A percentile compares a stretch with the other conserved stretches of the same genome.
These are phyloP conservation scores for Yarrowia sp. DNA, from an alignment of 805 yeast genomes.

Conservation along the genomic window DNA sequence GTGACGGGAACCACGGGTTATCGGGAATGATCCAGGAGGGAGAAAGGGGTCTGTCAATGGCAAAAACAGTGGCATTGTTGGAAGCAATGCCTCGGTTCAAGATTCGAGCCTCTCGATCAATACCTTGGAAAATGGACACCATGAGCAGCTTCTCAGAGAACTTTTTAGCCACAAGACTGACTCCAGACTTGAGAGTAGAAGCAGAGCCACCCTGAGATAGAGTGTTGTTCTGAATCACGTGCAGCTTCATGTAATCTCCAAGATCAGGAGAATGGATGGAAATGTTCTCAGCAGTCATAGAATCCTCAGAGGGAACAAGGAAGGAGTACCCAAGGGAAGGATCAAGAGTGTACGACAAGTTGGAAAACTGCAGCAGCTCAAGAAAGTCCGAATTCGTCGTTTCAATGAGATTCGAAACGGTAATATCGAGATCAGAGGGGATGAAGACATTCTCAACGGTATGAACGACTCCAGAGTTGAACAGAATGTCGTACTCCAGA, in stretches of 20 bases:
- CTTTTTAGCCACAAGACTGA: slow-evolving; percentile 30
- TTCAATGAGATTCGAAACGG: slow-evolving; percentile 54
- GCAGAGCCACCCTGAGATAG: slow-evolving; percentile 30
- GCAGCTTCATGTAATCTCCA: slow-evolving; percentile 59
- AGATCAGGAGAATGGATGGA: slow-evolving; percentile 47
- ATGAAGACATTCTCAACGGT: slow-evolving; percentile 56
- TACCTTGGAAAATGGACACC: slow-evolving; percentile 33
- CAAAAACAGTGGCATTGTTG: slow-evolving; percentile 36
- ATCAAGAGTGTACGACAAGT: slow-evolving; percentile 47
- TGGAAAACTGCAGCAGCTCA: slow-evolving; percentile 48
- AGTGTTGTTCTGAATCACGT: slow-evolving; percentile 62
- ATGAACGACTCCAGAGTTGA: slow-evolving; percentile 82
- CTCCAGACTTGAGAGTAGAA: slow-evolving; percentile 33
- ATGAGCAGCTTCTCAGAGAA: slow-evolving; percentile 34
- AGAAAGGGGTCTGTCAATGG: slow-evolving; percentile 37
- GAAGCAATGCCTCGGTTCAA: slow-evolving; percentile 33
- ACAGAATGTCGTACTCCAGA: slow-evolving; percentile 56
- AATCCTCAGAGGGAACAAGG: slow-evolving; percentile 66
- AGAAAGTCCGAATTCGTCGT: slow-evolving; percentile 50
- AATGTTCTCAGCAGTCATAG: slow-evolving; percentile 53
- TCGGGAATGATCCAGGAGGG: slow-evolving; percentile 39
- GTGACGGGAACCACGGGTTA: slow-evolving; percentile 33
- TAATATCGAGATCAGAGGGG: slow-evolving; percentile 56
- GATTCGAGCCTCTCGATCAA: slow-evolving; percentile 32
- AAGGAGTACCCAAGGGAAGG: slow-evolving; percentile 52